phyloP scores from a whole-genome alignment of 306 rosid genomes.

The Citrullus mucosospermus region DNA sequence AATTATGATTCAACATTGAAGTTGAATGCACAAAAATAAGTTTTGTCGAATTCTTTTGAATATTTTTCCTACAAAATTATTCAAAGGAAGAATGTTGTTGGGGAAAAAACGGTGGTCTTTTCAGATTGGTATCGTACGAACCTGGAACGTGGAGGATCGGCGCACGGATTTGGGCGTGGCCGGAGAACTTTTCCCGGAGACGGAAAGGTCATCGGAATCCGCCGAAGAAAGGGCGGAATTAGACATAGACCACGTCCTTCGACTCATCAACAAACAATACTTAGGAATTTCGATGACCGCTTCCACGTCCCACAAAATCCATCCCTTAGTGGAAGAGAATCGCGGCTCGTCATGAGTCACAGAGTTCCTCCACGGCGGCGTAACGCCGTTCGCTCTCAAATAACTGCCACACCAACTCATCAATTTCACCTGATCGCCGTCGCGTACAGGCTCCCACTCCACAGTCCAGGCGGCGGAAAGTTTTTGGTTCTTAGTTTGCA shows the following conservation, averaged over 20 bases:
- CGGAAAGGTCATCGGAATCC: background rate
- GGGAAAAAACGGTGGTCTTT: no score
- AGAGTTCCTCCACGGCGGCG: constrained; percentile 90
- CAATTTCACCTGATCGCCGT: constrained; percentile 44
- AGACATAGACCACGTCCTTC: background rate
- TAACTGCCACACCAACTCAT: constrained; percentile 61
- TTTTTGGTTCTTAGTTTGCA: constrained; percentile 30
- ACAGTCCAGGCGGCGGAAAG: constrained; percentile 34
- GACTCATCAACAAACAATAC: background rate
- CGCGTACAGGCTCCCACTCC: constrained; percentile 76
- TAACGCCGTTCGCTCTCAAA: constrained; percentile 56
- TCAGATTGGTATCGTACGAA: background rate
- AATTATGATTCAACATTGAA: no score
- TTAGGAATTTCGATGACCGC: background rate
- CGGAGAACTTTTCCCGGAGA: background rate
- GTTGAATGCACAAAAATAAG: no score
- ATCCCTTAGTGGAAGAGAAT: constrained; percentile 55
- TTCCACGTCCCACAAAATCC: constrained; percentile 74
- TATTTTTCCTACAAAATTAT: no score
- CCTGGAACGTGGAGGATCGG: background rate
- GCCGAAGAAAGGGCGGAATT: background rate
- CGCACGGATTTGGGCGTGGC: background rate
- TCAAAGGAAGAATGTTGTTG: no score
- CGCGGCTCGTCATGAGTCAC: constrained; percentile 80
- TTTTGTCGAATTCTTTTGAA: no score